Evolutionary conservation across 2,329 filamentous ascomycete genomes (phyloP).

Genomic region (Penicillium frequentans): DNA sequence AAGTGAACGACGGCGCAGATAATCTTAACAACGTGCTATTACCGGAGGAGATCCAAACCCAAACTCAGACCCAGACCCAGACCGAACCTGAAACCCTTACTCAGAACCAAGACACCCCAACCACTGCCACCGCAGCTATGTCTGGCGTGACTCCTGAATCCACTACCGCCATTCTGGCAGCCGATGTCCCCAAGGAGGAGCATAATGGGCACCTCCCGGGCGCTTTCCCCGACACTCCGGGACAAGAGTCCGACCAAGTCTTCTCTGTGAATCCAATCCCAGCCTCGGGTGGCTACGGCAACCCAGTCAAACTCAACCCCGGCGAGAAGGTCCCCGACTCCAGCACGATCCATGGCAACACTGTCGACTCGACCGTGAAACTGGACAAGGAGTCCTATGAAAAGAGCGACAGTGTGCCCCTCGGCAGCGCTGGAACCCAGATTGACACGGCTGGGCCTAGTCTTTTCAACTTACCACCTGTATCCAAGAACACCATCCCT

Average conservation of each 20-base stretch:
- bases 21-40: slow-evolving; percentile 93
- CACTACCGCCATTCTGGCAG: slow-evolving; percentile 62
- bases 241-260: slow-evolving; percentile 44
- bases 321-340: slow-evolving; percentile 77
- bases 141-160: slow-evolving; percentile 69
- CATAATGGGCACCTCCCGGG: slow-evolving; percentile 55
- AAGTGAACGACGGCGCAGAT: slow-evolving; percentile 77
- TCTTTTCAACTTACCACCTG: slow-evolving; percentile 53
- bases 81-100: slow-evolving; percentile 5
- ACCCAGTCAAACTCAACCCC: slow-evolving; percentile 76
- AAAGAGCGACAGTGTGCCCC: slow-evolving; percentile 59
- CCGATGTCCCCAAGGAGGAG: slow-evolving; percentile 62
- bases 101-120: slow-evolving; percentile 4
- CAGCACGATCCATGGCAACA: slow-evolving; percentile 64
- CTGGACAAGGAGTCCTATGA: slow-evolving; percentile 86
- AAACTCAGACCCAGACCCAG: slow-evolving; percentile 3
- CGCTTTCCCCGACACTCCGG: slow-evolving; percentile 71
- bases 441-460: slow-evolving; percentile 34
- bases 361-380: slow-evolving; percentile 64
- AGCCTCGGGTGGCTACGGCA: slow-evolving; percentile 61
- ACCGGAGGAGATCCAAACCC: slow-evolving; percentile 64
- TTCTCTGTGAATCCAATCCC: slow-evolving; percentile 59
- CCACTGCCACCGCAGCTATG: slow-evolving; percentile 30
- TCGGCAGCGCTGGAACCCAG: slow-evolving; percentile 48
- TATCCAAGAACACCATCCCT: slow-evolving; percentile 68